A percentile compares a stretch with the other conserved stretches of the same genome.
Conservation (phyloP, 768 basidiomycete genomes). For the Tricholoma bakamatsutake region DNA sequence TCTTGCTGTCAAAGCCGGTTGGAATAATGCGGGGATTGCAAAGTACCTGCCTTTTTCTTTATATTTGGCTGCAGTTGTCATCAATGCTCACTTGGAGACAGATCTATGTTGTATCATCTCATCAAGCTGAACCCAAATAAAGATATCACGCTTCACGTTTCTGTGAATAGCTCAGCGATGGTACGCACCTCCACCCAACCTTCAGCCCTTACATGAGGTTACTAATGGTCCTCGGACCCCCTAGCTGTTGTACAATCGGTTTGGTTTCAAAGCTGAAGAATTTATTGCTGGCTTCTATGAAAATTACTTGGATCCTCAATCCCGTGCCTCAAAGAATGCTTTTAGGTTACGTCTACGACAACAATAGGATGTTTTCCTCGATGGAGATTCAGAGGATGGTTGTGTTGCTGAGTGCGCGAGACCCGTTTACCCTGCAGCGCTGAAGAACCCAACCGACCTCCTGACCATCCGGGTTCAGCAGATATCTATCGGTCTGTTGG, state of each 20-base stretch:
- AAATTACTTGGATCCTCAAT: conserved; percentile 64
- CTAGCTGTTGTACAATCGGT: conserved; percentile 76
- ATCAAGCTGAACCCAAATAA: conserved; percentile 64
- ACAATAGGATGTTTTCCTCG: conserved; percentile 15
- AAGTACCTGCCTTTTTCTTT: conserved; percentile 37
- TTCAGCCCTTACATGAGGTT: not conserved
- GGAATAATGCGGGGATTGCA: conserved; percentile 77
- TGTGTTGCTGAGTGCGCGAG: not conserved
- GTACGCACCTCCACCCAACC: conserved; percentile 29
- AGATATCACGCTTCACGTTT: conserved; percentile 81
- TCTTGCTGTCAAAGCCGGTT: conserved; percentile 70
- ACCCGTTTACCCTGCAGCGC: not conserved
- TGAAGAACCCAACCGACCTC: not conserved
- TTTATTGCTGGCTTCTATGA: conserved; percentile 81
- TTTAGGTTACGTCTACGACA: conserved; percentile 71
- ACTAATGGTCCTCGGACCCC: not conserved
- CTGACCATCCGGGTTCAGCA: not conserved
- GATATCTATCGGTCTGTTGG: not conserved
- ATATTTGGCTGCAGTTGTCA: conserved; percentile 1
- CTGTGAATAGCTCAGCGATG: conserved; percentile 77
- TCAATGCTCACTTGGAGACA: conserved; percentile 18
- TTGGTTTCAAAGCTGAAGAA: conserved; percentile 85
- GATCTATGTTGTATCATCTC: conserved; percentile 75
- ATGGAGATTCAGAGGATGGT: not conserved
- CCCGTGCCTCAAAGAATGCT: conserved; percentile 74